Base-by-base conservation (phyloP, 2,329 filamentous ascomycete genomes). In the Pseudodiploospora longispora region DNA sequence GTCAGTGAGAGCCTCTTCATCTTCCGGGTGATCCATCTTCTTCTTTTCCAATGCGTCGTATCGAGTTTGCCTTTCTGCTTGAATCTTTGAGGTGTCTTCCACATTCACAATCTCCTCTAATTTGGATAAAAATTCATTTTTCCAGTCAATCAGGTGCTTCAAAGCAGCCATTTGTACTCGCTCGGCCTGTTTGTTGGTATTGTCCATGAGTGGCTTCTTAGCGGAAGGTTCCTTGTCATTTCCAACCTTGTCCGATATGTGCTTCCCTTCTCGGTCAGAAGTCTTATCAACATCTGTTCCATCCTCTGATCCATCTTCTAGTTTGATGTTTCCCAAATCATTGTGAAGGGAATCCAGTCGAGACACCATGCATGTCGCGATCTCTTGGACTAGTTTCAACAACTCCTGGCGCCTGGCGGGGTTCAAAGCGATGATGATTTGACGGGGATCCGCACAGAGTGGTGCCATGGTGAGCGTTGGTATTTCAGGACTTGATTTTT, bases 131-230 rank as follows among this genome's bases (percentile, higher is more conserved):
- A 91, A 81, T 30, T 79, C 74, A 28, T 78, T 74, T 47, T 81
- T 73, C 90, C 89, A 95, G n/a, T 80, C 76, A 50, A 88, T 80
- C 55, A 90, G 87, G 55, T 86, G 78, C 36, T 72, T 67, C 9
- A 93, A 61, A 1, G 85, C 79, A 5, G 78, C 77, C 28, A 57
- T 60, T 27, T 72, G 65, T 10, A 76, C 59, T 5, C 55, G 50
- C 9, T 58, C 44, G 1, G 61, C 58, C 41, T 62, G 48, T 6
- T 53, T 50, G 10, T 57, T 55, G 19, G 53, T 46, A 34, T 54
- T 53, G 7, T 29, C 5, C 29, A 7, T 42, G 6, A 31, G 30
- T 31, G 29, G 30, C 10, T 4, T 40, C 10, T 12, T 34, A n/a
- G 28, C 8, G 38, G 42, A 45, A 4, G 10, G 31, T 7, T 29